Evolutionary conservation across 352 stramenopile genomes (phyloP), one percentile per base, ranked within the genome.

Genomic region (Globisporangium okanoganense): DNA sequence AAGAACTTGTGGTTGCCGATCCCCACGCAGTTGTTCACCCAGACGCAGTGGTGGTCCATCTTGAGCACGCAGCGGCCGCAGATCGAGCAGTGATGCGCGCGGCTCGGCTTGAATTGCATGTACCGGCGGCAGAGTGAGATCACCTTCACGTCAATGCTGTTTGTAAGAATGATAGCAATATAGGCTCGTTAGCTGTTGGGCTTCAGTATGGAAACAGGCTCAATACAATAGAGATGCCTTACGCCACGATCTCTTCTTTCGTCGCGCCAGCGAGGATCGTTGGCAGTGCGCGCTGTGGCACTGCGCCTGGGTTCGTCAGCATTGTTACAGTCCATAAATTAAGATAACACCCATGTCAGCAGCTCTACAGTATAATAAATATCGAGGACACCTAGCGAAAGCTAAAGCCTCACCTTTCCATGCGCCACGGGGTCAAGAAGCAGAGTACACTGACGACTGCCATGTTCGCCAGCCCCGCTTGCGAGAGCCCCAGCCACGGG

Each of bases 1-100:
- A 94, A 95, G 62, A 94, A 94, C 78, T 99, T 99, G 90, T 99
- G 96, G 82, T 99, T 99, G 60, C 95, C 95, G 63, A 99, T 89
- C 9, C 96, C 97, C 53, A 99, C 96, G 71, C 96, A 99, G 85
- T 99, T 99, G 82, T 99, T 99, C 36, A 99, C 91, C 97, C 97
- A 99, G 22, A 96, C 95, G 73, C 97, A 98, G 73, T 99, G 96
- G 91, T 99, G 97, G 71, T 99, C 97, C 96, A 99, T 99, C 76
- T 99, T 98, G 60, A 99, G 91, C 55, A 98, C 91, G 57, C 95
- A 98, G 58, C 93, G 78, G 63, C 96, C 82, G 76, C 95, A 98
- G 62, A 98, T 96, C 52, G 87, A 97, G 78, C 95, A 99, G 75
- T 98, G 95, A 81, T 98, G 96, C 14, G 96, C 97, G 62, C 96